phyloP scores from a whole-genome alignment of 2,329 filamentous ascomycete genomes.

The Botrytis porri region DNA sequence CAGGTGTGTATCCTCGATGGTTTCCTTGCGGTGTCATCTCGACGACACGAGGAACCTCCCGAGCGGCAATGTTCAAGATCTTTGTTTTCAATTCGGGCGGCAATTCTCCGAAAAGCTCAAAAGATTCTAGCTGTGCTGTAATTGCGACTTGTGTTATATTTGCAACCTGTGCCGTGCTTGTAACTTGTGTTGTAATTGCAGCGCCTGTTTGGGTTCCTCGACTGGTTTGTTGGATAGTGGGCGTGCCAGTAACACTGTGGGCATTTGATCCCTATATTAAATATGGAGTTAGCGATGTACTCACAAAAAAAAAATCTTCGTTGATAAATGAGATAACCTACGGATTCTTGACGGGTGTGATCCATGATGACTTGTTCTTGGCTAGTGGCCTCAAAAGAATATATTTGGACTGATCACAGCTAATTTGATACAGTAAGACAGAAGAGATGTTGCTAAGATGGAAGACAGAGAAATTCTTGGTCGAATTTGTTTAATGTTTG shows the following conservation, averaged over 20 bases:
- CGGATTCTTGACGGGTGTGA: background rate
- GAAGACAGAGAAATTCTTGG: background rate
- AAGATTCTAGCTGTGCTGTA: background rate
- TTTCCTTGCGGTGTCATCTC: background rate
- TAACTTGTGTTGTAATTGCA: background rate
- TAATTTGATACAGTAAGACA: background rate
- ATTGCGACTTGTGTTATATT: background rate
- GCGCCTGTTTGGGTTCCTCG: background rate
- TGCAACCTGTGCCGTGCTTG: background rate
- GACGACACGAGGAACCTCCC: background rate
- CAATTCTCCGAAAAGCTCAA: background rate
- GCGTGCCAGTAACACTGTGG: background rate
- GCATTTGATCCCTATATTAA: background rate
- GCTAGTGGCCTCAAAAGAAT: background rate
- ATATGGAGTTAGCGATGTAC: background rate
- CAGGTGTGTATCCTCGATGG: background rate
- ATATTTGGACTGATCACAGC: background rate
- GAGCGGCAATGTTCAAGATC: background rate
- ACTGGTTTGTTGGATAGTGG: background rate
- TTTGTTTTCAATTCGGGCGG: background rate
- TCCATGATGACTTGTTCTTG: background rate
- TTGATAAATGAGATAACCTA: background rate
- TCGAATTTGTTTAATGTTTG: background rate
- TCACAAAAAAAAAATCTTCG: background rate
- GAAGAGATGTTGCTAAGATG: background rate